Percentiles rank a stretch among this genome's conserved stretches.
Conservation (phyloP, 176 grass and related monocot species). For the Melocanna baccifera region DNA sequence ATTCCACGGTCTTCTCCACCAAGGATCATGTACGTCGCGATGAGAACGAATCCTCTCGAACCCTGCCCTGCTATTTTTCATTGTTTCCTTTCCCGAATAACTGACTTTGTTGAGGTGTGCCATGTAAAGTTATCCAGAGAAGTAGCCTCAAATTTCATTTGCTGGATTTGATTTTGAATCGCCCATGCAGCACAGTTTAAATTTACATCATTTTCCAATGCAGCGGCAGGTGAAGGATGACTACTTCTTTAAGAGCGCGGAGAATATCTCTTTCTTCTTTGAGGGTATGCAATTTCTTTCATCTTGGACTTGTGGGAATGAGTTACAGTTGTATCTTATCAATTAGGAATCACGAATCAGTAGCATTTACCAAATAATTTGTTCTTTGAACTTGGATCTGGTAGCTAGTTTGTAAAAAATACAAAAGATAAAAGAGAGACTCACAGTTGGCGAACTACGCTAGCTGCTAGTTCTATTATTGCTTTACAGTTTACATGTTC, state of each 20-base stretch:
- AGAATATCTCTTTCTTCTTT: conserved; percentile 97
- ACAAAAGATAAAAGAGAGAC: background rate
- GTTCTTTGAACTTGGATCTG: background rate
- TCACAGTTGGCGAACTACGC: background rate
- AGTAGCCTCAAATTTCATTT: background rate
- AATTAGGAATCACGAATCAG: conserved; percentile 3
- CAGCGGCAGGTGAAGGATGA: conserved; percentile 76
- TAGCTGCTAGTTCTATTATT: background rate
- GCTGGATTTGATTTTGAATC: background rate
- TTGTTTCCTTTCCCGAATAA: background rate
- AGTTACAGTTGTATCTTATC: background rate
- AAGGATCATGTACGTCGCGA: conserved; percentile 66
- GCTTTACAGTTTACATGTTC: conserved; percentile 6
- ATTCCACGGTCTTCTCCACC: conserved; percentile 66
- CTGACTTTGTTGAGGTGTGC: background rate
- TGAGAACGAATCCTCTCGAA: background rate
- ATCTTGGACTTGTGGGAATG: background rate
- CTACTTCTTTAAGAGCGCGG: conserved; percentile 85
- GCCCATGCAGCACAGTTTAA: background rate
- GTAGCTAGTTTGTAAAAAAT: background rate
- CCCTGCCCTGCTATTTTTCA: background rate
- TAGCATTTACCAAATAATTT: background rate
- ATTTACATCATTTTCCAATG: conserved; percentile 18
- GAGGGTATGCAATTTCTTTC: conserved; percentile 56
- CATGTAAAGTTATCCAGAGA: background rate